A percentile compares a stretch with the other conserved stretches of the same genome.
These are phyloP conservation scores for Plantago elongata DNA, from an alignment of 257 asterid species.

Conservation along the genomic window DNA sequence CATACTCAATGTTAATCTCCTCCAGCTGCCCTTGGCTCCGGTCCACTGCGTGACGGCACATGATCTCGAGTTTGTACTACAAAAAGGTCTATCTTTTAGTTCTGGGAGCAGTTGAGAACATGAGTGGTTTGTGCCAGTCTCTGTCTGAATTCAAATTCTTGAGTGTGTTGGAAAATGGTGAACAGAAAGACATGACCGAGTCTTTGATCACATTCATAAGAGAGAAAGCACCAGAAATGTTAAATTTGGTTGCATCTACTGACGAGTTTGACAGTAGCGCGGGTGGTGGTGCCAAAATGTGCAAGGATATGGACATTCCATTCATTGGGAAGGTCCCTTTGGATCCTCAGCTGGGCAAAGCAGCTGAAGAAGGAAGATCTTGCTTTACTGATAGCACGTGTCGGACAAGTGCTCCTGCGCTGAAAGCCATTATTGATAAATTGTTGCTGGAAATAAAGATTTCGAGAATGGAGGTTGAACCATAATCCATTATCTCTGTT, in stretches of 20 bases:
- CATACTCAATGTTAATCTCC: no score
- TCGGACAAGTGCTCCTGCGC: constrained; percentile 52
- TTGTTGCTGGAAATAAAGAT: constrained; percentile 38
- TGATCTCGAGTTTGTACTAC: no score
- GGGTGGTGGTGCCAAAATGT: constrained; percentile 92
- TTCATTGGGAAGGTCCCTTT: constrained; percentile 85
- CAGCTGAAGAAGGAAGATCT: constrained; percentile 90
- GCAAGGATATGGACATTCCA: constrained; percentile 70
- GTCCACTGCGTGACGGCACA: no score
- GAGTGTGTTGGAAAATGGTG: constrained; percentile 39
- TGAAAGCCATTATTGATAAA: constrained; percentile 53
- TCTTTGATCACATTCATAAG: constrained; percentile 39
- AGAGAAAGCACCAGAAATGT: constrained; percentile 68
- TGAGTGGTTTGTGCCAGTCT: constrained; percentile 78
- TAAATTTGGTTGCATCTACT: constrained; percentile 45
- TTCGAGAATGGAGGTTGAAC: constrained; percentile 31
- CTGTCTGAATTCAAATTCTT: constrained; percentile 52
- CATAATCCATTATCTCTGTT: background rate
- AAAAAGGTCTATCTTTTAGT: constrained; percentile 66
- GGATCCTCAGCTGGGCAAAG: constrained; percentile 86
- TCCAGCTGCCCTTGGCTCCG: no score
- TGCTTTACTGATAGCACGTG: constrained; percentile 66
- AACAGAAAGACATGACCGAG: constrained; percentile 59
- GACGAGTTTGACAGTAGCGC: constrained; percentile 79
- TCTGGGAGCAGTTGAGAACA: constrained; percentile 89